Percentiles rank a stretch among this genome's conserved stretches.
Evolutionary conservation across 1,284 basidiomycete species (phyloP).

Genomic region (Coniferiporia weirii): DNA sequence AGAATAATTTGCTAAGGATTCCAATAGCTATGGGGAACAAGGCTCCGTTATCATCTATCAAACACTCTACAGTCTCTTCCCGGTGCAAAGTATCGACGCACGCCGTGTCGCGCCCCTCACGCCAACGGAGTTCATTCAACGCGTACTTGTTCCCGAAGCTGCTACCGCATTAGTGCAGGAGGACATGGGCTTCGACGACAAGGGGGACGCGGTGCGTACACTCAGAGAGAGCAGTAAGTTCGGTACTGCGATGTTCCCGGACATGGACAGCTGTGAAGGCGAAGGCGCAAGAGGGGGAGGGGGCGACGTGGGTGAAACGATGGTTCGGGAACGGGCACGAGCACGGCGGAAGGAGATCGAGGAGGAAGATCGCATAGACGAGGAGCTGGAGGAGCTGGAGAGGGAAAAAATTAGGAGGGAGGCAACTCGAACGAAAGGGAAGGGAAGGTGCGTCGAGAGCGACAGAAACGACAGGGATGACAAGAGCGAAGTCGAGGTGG

Average conservation of each 20-base stretch:
- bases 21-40: slow-evolving; percentile 70
- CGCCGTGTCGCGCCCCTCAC: slow-evolving; percentile 54
- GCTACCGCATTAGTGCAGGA: slow-evolving; percentile 67
- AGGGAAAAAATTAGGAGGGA: slow-evolving; percentile 1
- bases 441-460: not conserved
- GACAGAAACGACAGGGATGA: not conserved
- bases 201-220: slow-evolving; percentile 47
- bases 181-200: slow-evolving; percentile 44
- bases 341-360: slow-evolving; percentile 50
- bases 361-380: slow-evolving; percentile 33
- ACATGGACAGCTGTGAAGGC: slow-evolving; percentile 43
- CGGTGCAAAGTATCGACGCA: slow-evolving; percentile 50
- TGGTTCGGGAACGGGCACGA: slow-evolving; percentile 28
- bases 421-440: not conserved
- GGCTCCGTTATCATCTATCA: slow-evolving; percentile 74
- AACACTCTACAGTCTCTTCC: slow-evolving; percentile 69
- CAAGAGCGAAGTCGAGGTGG: not conserved
- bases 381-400: slow-evolving; percentile 13
- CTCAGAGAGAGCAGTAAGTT: slow-evolving; percentile 69
- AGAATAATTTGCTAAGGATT: slow-evolving; percentile 4
- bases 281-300: slow-evolving; percentile 23
- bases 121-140: slow-evolving; percentile 64
- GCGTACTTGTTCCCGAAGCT: slow-evolving; percentile 70
- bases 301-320: slow-evolving; percentile 26
- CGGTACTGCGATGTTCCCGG: slow-evolving; percentile 75